Evolutionary conservation across 257 asterid genomes (phyloP), one percentile per base, ranked within the genome.

Genomic region (Penstemon davidsonii): DNA sequence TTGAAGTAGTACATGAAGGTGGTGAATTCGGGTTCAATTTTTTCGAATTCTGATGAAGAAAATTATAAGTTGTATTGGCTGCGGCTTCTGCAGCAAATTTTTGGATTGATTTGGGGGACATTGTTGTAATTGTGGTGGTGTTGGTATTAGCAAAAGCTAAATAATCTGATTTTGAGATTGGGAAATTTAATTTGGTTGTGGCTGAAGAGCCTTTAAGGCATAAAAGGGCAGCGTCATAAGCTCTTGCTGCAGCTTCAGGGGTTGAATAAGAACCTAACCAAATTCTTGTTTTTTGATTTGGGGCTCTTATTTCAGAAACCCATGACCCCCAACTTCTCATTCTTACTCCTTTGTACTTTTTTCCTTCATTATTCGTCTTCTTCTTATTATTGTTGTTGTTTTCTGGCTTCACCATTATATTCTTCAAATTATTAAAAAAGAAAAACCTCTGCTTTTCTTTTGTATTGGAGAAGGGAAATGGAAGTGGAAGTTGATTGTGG

Each of bases 281-380:
- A 8, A 93, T 93, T 74, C 97, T 78, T 42, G 97, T 85, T 52
- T 93, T 93, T 15, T 88, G 99, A 68, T 93, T 90, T 0, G 97
- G 99, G 5, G 99, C 99, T 68, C 99, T 78, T 18, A 93, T 87
- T 70, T 93, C 99, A 0, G 97, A 88, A 9, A 91, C 97, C 84
- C 84, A 91, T 63, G 96, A 86, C 36, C 97, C 97, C 97, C 97
- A 91, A 65, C 88, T 90, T 43, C 99, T 84, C 99, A 93, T 93
- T 74, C 97, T 85, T 5, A 93, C 99, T 9, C 99, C 99, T 64
- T 90, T 93, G 88, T 80, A 93, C 82, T 82, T 87, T 75, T 83
- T 92, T 76, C 87, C 87, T 25, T 25, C 33, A 25, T 25, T 25
- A 0, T 25, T 25, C 33, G 1, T 25, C 33, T 25, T 25, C 46